Evolutionary conservation across 768 basidiomycete species (phyloP), one percentile per base, ranked within the genome.

Genomic region (Mycena leptocephala): DNA sequence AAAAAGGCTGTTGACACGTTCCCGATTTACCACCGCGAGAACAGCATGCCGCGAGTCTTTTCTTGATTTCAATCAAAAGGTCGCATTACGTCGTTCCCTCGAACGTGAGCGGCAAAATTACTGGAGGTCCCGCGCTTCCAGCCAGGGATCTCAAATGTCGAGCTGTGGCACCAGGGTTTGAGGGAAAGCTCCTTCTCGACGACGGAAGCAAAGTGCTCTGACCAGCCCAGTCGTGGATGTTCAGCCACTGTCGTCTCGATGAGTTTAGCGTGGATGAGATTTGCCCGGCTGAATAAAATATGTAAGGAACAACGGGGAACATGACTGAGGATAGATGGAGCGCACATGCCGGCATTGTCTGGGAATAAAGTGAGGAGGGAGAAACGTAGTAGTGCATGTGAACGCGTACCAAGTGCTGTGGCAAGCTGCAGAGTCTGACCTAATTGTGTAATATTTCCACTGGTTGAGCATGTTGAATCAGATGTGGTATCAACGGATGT

Each of bases 141-240:
- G 76, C 82, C 82, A 11, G 89, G 87, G 7, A 85, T 77, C 76
- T 90, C 90, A 74, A 90, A 90, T 37, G 87, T 85, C 39, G 87
- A 80, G n/a, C 85, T 85, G 80, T 90, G 88, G 80, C 88, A 89
- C 89, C 89, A 90, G 35, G 88, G 89, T 78, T 90, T 90, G 59
- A 87, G 81, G 33, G 79, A 37, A 46, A 89, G 81, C 80, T 91
- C 89, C 73, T 84, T 84, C 80, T 88, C 87, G 75, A 91, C 85
- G 39, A 87, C 86, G 24, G 76, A 66, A 8, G 84, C 86, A 71
- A 90, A 90, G 72, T 84, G 82, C 76, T 86, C 83, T 5, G 87
- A 86, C 89, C 90, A 90, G n/a, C 85, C 85, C 32, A 82, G 81
- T 43, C 89, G 86, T 46, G 89, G 88, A 79, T 84, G 89, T 9